These are phyloP conservation scores for Trichoderma asperellum DNA, from an alignment of 2,329 filamentous ascomycete genomes.

Conservation along the genomic window DNA sequence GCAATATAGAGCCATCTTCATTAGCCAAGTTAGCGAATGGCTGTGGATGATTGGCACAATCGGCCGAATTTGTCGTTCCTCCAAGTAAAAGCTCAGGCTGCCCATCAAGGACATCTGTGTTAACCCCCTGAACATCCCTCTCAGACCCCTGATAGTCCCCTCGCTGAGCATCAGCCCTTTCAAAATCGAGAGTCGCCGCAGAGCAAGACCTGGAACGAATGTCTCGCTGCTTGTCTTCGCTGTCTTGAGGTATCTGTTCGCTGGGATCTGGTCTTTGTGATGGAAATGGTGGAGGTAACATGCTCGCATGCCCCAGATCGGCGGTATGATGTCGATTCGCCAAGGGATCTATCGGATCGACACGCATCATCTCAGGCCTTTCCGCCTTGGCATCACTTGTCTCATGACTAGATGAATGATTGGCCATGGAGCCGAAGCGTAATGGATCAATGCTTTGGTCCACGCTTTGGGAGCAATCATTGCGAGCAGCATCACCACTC, in stretches of 20 bases:
- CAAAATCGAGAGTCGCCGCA: conserved; percentile 9
- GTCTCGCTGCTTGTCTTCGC: not conserved
- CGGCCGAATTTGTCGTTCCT: not conserved
- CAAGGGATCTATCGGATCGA: not conserved
- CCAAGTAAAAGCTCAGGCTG: not conserved
- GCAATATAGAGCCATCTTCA: not conserved
- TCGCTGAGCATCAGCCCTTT: not conserved
- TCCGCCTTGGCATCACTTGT: not conserved
- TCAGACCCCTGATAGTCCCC: not conserved
- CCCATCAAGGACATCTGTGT: not conserved
- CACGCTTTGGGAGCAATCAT: not conserved
- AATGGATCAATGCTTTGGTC: not conserved
- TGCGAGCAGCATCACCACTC: not conserved
- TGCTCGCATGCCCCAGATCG: not conserved
- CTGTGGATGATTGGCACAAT: not conserved
- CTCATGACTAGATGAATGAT: not conserved
- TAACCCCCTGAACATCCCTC: not conserved
- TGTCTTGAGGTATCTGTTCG: not conserved
- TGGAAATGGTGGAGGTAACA: not conserved
- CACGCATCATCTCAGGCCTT: not conserved
- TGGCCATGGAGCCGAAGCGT: not conserved
- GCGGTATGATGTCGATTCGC: not conserved
- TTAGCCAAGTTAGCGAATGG: fast-evolving
- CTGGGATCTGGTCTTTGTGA: not conserved
- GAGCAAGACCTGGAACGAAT: conserved; percentile 10